These are phyloP conservation scores for Saturnispora hagleri DNA, from an alignment of 805 yeast genomes.

Conservation along the genomic window DNA sequence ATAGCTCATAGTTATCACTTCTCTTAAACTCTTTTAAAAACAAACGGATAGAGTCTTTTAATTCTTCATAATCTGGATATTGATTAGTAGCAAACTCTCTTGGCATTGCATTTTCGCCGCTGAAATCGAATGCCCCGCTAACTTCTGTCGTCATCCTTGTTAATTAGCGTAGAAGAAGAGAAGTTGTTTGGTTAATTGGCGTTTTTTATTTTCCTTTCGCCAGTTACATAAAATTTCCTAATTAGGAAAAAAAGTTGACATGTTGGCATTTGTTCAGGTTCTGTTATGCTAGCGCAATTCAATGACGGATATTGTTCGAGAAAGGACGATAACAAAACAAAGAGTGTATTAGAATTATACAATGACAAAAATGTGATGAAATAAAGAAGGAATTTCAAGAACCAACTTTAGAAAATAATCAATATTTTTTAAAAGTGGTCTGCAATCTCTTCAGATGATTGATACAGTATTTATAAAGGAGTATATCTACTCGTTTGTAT, in stretches of 20 bases:
- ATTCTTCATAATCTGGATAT: slow-evolving; percentile 51
- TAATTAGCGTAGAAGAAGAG: background rate
- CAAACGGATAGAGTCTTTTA: slow-evolving; percentile 48
- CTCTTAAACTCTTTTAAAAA: slow-evolving; percentile 60
- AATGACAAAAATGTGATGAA: background rate
- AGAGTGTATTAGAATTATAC: background rate
- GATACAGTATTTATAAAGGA: background rate
- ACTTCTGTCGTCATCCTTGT: slow-evolving; percentile 3
- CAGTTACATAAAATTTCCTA: background rate
- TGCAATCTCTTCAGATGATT: background rate
- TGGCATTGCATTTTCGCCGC: slow-evolving; percentile 1
- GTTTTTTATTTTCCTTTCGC: background rate
- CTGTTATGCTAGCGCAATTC: no score
- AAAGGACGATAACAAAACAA: no score
- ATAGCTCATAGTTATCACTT: slow-evolving; percentile 15
- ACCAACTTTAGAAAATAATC: background rate
- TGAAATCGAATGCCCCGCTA: background rate
- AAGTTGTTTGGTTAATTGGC: background rate
- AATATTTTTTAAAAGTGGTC: background rate
- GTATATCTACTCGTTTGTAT: background rate
- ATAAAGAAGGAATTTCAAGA: background rate
- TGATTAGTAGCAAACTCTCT: slow-evolving; percentile 6
- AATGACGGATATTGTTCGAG: background rate
- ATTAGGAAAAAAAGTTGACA: background rate
- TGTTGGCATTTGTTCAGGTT: background rate